Percentiles rank a stretch among this genome's conserved stretches.
phyloP scores from a whole-genome alignment of 148 eudicot species.

The Gaultheria prostrata region DNA sequence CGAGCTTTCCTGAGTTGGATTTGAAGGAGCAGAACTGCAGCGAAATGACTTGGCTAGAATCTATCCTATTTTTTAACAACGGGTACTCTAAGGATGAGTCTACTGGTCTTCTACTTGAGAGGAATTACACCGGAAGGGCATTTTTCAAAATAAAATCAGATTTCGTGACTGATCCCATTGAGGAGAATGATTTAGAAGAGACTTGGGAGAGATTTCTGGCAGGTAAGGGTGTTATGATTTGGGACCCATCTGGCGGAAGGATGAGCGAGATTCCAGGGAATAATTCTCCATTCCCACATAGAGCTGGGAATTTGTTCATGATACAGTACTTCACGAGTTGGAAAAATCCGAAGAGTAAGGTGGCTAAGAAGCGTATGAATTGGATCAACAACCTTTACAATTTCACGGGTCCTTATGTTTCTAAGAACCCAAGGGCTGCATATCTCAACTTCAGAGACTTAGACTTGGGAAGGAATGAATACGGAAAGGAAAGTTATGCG shows the following conservation, averaged over 20 bases:
- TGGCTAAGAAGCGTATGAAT: neutral
- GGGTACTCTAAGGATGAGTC: neutral
- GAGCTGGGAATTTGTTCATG: slow-evolving; percentile 8
- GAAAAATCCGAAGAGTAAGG: neutral
- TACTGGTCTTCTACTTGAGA: neutral
- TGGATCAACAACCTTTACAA: slow-evolving; percentile 4
- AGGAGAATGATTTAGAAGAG: neutral
- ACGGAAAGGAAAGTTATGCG: neutral
- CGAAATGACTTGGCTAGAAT: slow-evolving; percentile 3
- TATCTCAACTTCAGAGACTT: neutral
- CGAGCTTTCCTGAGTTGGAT: slow-evolving; percentile 8
- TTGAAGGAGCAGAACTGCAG: neutral
- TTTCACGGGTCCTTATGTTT: neutral
- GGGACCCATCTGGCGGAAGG: neutral
- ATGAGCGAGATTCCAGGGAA: slow-evolving; percentile 7
- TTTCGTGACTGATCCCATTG: neutral
- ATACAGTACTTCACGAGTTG: neutral
- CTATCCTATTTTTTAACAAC: neutral
- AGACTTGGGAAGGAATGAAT: slow-evolving; percentile 5
- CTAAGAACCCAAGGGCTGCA: neutral
- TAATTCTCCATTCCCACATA: neutral
- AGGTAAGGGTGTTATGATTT: neutral
- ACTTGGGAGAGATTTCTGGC: neutral
- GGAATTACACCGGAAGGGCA: neutral
- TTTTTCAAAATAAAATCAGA: neutral